A percentile compares a stretch with the other conserved stretches of the same genome.
phyloP scores from a whole-genome alignment of 1,284 basidiomycete genomes.

The Apiotrichum mycotoxinovorans region DNA sequence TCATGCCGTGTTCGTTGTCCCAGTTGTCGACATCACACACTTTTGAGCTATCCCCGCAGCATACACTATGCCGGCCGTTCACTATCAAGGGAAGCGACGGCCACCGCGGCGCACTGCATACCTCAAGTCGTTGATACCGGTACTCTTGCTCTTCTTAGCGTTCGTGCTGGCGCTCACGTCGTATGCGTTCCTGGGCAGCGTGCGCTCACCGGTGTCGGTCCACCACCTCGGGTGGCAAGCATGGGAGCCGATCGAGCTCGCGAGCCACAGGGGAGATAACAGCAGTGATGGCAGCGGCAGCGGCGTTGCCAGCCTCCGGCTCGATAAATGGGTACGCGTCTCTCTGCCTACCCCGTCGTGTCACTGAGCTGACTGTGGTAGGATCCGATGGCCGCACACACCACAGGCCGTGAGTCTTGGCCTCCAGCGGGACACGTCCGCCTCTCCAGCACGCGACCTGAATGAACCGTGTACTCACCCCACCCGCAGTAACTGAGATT shows the following conservation, averaged over 20 bases:
- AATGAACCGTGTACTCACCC: too few relatives aligned
- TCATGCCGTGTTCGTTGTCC: too few relatives aligned
- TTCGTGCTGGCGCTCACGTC: slow-evolving; percentile 54
- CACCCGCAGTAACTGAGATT: slow-evolving; percentile 68
- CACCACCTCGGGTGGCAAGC: slow-evolving; percentile 84
- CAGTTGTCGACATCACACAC: too few relatives aligned
- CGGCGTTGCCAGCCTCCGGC: slow-evolving; percentile 56
- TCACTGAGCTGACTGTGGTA: slow-evolving; percentile 14
- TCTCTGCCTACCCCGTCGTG: slow-evolving; percentile 35
- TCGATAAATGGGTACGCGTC: slow-evolving; percentile 72
- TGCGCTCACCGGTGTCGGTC: slow-evolving; percentile 61
- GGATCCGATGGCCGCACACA: slow-evolving; percentile 69
- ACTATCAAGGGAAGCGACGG: neutral
- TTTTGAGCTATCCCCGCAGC: too few relatives aligned
- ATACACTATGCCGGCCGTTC: neutral
- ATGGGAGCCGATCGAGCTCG: slow-evolving; percentile 64
- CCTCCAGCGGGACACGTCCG: too few relatives aligned
- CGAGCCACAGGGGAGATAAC: slow-evolving; percentile 10
- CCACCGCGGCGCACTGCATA: neutral
- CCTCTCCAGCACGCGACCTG: too few relatives aligned
- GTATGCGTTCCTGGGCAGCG: slow-evolving; percentile 51
- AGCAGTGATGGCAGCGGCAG: slow-evolving; percentile 30
- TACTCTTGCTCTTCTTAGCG: neutral
- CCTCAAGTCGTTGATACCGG: neutral
- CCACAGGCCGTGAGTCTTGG: slow-evolving; percentile 66